Conservation (phyloP, 495 filamentous ascomycete genomes). For the Cercophora scortea region DNA sequence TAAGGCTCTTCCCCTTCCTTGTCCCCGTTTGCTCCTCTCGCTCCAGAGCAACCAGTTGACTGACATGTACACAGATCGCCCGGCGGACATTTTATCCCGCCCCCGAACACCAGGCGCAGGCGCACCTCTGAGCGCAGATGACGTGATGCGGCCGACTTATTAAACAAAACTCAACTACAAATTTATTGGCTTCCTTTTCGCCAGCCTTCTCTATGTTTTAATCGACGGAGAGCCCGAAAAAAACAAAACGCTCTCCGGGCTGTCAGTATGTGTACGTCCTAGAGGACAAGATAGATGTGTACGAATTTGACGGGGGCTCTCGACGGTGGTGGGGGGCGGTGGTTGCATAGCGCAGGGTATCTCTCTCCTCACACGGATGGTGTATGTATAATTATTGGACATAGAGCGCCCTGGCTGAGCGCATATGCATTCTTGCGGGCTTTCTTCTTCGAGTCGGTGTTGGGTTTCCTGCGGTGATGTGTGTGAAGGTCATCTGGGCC, state of each 20-base stretch:
- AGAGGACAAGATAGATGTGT: slow-evolving; percentile 11
- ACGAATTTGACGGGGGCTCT: slow-evolving; percentile 9
- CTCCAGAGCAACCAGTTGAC: background rate
- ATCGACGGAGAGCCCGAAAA: slow-evolving; percentile 13
- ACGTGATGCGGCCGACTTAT: background rate
- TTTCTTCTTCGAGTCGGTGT: too few relatives aligned
- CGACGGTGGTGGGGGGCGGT: slow-evolving; percentile 1
- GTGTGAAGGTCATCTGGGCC: too few relatives aligned
- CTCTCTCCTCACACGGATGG: slow-evolving; percentile 25
- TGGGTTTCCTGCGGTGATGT: too few relatives aligned
- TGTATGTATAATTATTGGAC: slow-evolving; percentile 26
- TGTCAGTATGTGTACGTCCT: slow-evolving; percentile 7
- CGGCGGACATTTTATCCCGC: slow-evolving; percentile 21
- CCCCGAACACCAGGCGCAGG: slow-evolving; percentile 8
- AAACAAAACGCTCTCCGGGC: background rate
- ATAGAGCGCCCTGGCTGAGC: slow-evolving; percentile 8
- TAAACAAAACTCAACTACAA: background rate
- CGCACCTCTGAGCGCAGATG: slow-evolving; percentile 3
- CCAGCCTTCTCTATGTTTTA: slow-evolving; percentile 10
- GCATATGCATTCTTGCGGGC: too few relatives aligned
- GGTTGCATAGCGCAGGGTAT: slow-evolving; percentile 28
- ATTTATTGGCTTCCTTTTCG: background rate
- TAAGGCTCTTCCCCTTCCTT: slow-evolving; percentile 39
- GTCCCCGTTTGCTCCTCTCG: background rate
- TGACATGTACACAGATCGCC: slow-evolving; percentile 15